A percentile compares a stretch with the other conserved stretches of the same genome.
Conservation (phyloP, 163 green algal genomes). For the Coccomyxa subellipsoidea region DNA sequence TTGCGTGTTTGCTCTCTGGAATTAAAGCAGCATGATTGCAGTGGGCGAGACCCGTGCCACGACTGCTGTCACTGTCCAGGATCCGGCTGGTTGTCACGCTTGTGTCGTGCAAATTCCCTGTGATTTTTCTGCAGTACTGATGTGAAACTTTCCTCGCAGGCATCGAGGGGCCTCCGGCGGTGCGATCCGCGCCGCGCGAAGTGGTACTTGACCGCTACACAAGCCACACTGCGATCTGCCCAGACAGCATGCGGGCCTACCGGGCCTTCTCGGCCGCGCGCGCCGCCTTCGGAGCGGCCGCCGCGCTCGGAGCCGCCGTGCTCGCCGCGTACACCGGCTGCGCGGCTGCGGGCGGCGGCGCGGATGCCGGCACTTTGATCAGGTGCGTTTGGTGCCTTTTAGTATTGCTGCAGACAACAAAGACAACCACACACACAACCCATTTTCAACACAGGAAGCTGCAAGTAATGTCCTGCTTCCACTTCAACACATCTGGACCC, state of each 20-base stretch:
- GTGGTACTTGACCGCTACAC: slow-evolving; percentile 24
- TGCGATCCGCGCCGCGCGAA: slow-evolving; percentile 8
- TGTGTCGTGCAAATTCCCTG: too few relatives aligned
- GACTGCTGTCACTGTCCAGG: too few relatives aligned
- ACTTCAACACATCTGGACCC: too few relatives aligned
- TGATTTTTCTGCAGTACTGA: too few relatives aligned
- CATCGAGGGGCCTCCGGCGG: not conserved
- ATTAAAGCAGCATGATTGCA: too few relatives aligned
- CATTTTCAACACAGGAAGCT: too few relatives aligned
- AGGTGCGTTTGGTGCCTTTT: not conserved
- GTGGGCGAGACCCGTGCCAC: too few relatives aligned
- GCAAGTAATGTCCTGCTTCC: too few relatives aligned
- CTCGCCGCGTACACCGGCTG: not conserved
- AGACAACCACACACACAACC: too few relatives aligned
- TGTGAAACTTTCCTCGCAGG: not conserved
- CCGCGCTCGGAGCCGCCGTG: not conserved
- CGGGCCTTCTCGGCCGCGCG: not conserved
- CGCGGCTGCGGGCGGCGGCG: not conserved
- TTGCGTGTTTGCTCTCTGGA: too few relatives aligned
- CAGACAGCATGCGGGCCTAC: slow-evolving; percentile 17
- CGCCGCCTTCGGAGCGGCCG: not conserved
- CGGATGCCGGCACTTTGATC: not conserved
- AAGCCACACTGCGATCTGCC: slow-evolving; percentile 26
- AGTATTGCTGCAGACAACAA: too few relatives aligned
- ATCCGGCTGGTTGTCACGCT: too few relatives aligned